Percentiles rank a stretch among this genome's conserved stretches.
These are phyloP conservation scores for Stellera chamaejasme DNA, from an alignment of 345 rosid genomes.

Conservation along the genomic window DNA sequence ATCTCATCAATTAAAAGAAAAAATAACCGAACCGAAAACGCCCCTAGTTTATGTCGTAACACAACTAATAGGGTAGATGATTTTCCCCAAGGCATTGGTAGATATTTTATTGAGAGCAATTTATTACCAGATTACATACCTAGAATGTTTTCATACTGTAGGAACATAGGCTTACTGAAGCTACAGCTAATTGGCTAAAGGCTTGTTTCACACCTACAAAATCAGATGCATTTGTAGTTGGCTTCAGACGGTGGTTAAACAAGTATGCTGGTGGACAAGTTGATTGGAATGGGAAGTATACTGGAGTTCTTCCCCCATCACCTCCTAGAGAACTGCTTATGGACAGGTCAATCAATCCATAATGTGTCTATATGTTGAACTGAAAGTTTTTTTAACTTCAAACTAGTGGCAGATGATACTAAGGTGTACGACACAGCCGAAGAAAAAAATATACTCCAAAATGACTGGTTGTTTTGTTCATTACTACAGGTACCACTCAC, in stretches of 20 bases:
- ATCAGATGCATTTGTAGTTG: constrained; percentile 57
- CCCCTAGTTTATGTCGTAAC: too few relatives aligned
- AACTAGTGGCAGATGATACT: too few relatives aligned
- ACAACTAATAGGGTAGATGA: too few relatives aligned
- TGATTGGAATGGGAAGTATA: constrained; percentile 60
- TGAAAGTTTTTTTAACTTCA: not conserved
- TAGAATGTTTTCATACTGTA: constrained; percentile 10
- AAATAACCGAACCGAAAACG: too few relatives aligned
- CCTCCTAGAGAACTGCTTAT: constrained; percentile 64
- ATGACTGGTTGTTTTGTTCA: not conserved
- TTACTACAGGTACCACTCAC: constrained; percentile 60
- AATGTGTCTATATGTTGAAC: not conserved
- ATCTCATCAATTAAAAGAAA: too few relatives aligned
- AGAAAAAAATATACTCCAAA: too few relatives aligned
- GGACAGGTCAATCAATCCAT: constrained; percentile 41
- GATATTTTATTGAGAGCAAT: too few relatives aligned
- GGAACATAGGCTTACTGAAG: constrained; percentile 68
- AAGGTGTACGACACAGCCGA: too few relatives aligned
- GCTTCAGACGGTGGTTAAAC: constrained; percentile 66
- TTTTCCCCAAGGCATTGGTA: too few relatives aligned
- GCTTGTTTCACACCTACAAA: constrained; percentile 71
- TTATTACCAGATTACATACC: too few relatives aligned
- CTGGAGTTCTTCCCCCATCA: constrained; percentile 50
- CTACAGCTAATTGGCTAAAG: constrained; percentile 58
- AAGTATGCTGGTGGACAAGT: constrained; percentile 50